Conservation (phyloP, 140 eudicot genomes). For the Flaveria floridana region DNA sequence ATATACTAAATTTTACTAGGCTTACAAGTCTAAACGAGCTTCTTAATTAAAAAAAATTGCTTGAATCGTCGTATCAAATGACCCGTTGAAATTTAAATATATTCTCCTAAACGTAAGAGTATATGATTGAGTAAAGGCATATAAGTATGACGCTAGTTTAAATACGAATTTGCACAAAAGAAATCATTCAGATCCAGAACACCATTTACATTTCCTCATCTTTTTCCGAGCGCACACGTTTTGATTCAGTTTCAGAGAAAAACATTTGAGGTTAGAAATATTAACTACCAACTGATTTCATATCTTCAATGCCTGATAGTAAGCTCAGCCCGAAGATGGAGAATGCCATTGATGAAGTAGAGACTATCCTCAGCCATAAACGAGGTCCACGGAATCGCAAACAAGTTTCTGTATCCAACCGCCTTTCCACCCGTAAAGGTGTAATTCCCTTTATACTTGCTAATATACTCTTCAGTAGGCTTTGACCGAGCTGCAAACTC, state of each 20-base stretch:
- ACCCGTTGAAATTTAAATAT: neutral
- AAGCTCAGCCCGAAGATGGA: slow-evolving; percentile 81
- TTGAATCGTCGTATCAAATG: neutral
- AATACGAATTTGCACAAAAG: slow-evolving; percentile 19
- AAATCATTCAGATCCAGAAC: slow-evolving; percentile 2
- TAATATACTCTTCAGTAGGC: slow-evolving; percentile 67
- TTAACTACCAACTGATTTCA: slow-evolving; percentile 11
- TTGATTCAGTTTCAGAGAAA: neutral
- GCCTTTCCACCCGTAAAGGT: slow-evolving; percentile 90
- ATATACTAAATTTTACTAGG: no score
- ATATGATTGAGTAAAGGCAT: neutral
- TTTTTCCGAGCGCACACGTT: slow-evolving; percentile 10
- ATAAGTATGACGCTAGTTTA: neutral
- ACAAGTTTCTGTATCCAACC: slow-evolving; percentile 78
- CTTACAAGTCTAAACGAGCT: no score
- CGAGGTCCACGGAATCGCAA: slow-evolving; percentile 75
- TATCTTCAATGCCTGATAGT: slow-evolving; percentile 51
- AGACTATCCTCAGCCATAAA: slow-evolving; percentile 84
- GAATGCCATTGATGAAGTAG: slow-evolving; percentile 66
- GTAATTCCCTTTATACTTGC: slow-evolving; percentile 79
- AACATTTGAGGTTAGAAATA: slow-evolving; percentile 4
- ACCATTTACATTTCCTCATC: slow-evolving; percentile 37
- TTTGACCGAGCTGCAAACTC: slow-evolving; percentile 87
- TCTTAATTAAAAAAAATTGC: neutral
- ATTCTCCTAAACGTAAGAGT: neutral